Evolutionary conservation across 164 flowering plant genomes (phyloP).

Genomic region (Macadamia tetraphylla): DNA sequence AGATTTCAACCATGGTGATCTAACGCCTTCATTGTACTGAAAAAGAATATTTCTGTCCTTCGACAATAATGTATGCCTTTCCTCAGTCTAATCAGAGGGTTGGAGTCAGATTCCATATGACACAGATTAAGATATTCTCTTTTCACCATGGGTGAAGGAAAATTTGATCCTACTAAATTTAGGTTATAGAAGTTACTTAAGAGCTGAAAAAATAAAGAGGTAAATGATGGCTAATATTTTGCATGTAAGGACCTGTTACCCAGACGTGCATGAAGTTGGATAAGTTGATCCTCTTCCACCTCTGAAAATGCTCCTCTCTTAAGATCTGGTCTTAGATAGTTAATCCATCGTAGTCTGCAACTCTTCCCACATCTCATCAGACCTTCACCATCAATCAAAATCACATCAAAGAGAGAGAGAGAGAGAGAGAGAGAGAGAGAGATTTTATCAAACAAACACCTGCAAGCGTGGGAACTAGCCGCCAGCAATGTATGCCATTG

Average conservation of each 20-base stretch:
- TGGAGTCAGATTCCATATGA: no score
- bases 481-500: conserved; percentile 81
- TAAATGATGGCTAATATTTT: background rate
- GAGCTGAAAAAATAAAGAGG: background rate
- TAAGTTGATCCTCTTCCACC: conserved; percentile 57
- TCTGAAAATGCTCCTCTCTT: conserved; percentile 66
- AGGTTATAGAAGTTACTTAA: no score
- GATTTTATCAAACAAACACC: conserved; percentile 25
- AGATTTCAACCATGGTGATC: no score
- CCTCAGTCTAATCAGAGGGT: no score
- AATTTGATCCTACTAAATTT: no score
- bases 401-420: background rate
- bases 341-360: conserved; percentile 77
- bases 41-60: no score
- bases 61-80: no score
- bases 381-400: conserved; percentile 28
- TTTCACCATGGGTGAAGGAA: no score
- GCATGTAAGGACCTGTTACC: conserved; percentile 51
- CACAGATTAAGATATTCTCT: no score
- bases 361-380: conserved; percentile 79
- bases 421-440: no score
- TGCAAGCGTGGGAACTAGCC: conserved; percentile 73
- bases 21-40: no score
- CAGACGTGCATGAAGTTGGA: conserved; percentile 58
- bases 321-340: conserved; percentile 74